Conservation (phyloP, 306 rosid genomes). For the Cucurbita maxima region DNA sequence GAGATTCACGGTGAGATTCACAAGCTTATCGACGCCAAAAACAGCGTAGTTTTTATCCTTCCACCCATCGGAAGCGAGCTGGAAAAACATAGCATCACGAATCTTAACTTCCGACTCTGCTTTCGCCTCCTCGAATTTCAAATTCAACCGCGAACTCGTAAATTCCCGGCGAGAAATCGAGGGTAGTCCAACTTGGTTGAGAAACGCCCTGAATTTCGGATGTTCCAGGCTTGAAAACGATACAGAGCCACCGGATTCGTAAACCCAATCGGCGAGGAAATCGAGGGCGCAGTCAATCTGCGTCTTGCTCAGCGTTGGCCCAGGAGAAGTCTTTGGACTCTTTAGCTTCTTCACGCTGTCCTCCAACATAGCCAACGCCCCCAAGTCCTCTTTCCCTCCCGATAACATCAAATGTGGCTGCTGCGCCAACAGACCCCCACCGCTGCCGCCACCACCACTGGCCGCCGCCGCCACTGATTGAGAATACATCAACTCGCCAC, state of each 20-base stretch:
- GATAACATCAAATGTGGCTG: conserved; percentile 72
- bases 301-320: conserved; percentile 42
- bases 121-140: conserved; percentile 53
- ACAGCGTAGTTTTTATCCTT: conserved; percentile 22
- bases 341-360: conserved; percentile 91
- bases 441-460: conserved; percentile 8
- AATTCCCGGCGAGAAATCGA: conserved; percentile 43
- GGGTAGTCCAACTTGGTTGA: conserved; percentile 67
- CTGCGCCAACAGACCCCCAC: not conserved
- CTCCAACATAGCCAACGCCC: conserved; percentile 82
- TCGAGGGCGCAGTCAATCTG: conserved; percentile 64
- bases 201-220: conserved; percentile 73
- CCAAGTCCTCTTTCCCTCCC: conserved; percentile 87
- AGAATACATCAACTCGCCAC: conserved; percentile 30
- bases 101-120: conserved; percentile 68
- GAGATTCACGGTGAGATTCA: conserved; percentile 63
- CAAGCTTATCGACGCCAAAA: conserved; percentile 36
- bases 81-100: conserved; percentile 86
- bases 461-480: conserved; percentile 17
- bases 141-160: conserved; percentile 36
- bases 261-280: conserved; percentile 71
- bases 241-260: conserved; percentile 68
- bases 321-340: conserved; percentile 82
- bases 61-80: conserved; percentile 78
- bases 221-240: conserved; percentile 67